Evolutionary conservation across 257 asterid species (phyloP).

Genomic region (Pogostemon cablin): DNA sequence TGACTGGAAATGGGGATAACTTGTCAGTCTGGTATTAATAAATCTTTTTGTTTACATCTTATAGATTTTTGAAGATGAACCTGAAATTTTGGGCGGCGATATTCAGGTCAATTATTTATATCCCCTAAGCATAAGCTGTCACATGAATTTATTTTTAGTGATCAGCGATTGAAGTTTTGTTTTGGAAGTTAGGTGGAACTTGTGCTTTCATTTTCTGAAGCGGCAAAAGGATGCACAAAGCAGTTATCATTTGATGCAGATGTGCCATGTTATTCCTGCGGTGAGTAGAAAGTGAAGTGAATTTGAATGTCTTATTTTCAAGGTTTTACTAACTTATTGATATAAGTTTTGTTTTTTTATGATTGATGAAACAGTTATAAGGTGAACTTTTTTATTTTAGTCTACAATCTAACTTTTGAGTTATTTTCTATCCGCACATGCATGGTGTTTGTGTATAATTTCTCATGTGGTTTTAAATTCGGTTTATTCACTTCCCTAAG

Average conservation of each 20-base stretch:
- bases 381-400: background rate
- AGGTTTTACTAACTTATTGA: constrained; percentile 14
- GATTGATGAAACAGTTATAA: background rate
- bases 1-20: constrained; percentile 2
- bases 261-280: constrained; percentile 84
- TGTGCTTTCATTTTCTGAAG: constrained; percentile 81
- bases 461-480: constrained; percentile 4
- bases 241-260: constrained; percentile 77
- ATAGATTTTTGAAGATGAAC: constrained; percentile 79
- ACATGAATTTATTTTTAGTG: constrained; percentile 19
- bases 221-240: constrained; percentile 87
- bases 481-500: background rate
- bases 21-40: constrained; percentile 5
- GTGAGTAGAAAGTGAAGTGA: constrained; percentile 55
- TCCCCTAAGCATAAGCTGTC: constrained; percentile 30
- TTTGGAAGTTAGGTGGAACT: constrained; percentile 68
- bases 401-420: background rate
- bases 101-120: constrained; percentile 54
- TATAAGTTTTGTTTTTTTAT: background rate
- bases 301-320: constrained; percentile 28
- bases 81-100: constrained; percentile 56
- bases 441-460: background rate
- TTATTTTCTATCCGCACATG: background rate
- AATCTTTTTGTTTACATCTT: constrained; percentile 26
- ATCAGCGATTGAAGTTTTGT: constrained; percentile 24